Conservation (phyloP, 164 flowering plant species). For the Nymphaea thermarum region DNA sequence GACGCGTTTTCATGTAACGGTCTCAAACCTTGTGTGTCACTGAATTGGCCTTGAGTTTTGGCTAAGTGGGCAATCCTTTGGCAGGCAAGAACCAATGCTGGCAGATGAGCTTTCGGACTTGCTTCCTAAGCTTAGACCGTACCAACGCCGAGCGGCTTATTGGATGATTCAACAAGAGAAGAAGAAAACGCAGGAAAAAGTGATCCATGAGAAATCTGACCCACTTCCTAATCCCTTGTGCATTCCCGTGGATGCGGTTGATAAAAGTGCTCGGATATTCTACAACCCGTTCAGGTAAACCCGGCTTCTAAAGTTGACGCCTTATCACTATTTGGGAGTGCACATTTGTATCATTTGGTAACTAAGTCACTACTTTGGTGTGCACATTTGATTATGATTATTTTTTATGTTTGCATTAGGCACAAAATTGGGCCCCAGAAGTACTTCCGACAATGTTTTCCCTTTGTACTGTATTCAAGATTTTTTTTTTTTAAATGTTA, state of each 20-base stretch:
- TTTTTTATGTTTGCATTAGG: no score
- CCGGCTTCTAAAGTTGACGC: not conserved
- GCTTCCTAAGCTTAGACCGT: slow-evolving; percentile 80
- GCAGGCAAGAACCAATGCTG: slow-evolving; percentile 60
- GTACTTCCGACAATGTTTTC: no score
- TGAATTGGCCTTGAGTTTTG: no score
- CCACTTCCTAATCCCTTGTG: slow-evolving; percentile 47
- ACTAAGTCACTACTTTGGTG: not conserved
- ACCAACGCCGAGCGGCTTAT: slow-evolving; percentile 89
- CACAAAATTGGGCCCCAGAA: no score
- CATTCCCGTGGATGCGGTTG: slow-evolving; percentile 51
- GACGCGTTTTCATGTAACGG: not conserved
- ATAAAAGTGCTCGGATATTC: slow-evolving; percentile 48
- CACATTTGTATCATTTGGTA: no score
- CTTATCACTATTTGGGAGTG: no score
- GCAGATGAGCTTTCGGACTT: slow-evolving; percentile 58
- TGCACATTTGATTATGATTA: no score
- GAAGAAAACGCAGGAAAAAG: slow-evolving; percentile 12
- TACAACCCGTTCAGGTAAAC: slow-evolving; percentile 86
- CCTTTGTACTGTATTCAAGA: no score
- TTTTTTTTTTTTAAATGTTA: no score
- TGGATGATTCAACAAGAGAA: slow-evolving; percentile 93
- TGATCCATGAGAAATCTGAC: slow-evolving; percentile 13
- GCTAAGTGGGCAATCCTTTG: not conserved
- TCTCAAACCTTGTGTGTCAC: no score